Base-by-base conservation (phyloP, 495 filamentous ascomycete genomes). In the Hamigera avellanea region DNA sequence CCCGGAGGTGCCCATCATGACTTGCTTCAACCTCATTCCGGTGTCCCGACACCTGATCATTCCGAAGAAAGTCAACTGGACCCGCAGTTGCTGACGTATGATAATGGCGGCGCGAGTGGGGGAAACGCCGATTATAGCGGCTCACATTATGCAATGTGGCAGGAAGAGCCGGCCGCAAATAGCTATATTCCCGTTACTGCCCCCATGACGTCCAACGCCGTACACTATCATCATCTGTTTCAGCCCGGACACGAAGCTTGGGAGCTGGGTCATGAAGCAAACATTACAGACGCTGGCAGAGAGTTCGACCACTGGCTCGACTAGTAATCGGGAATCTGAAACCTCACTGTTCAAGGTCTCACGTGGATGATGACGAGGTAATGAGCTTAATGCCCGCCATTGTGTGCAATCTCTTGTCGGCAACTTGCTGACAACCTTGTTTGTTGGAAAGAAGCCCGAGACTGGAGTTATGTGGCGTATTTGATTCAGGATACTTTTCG, bases 1-100 rank as follows among this genome's bases (percentile, higher is more conserved):
- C 75, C 75, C 12, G 75, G 75, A 19, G 67, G 50, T 25, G 46
- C 61, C 5, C 69, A 74, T 39, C 56, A 72, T 28, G 75, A 77
- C 21, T 55, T 76, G 31, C 56, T 76, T 26, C 64, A 66, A 28
- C 52, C 57, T 13, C 55, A 52, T 7, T 43, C 50, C 8, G 36
- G 42, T 7, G 41, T 52, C 1, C 29, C 55, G 19, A 35, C 44
- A 16, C 33, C 54, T 13, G 35, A 35, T 25, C 37, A 42, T 26
- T 18, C 48, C 21, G 32, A 43, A 18, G 42, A 42, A 8, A 45
- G 44, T 12, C 61, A 69, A 42, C 42, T 73, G 25, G 68, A 74
- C 31, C 69, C 70, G 18, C 58, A 61, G 30, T 54, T 69, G 33
- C 39, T 61, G 26, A 43, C 41, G 19, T 59, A 62, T 12, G 49